A percentile compares a stretch with the other conserved stretches of the same genome.
phyloP scores from a whole-genome alignment of 2,329 filamentous ascomycete genomes.

The Davidsoniella neocaledoniae region DNA sequence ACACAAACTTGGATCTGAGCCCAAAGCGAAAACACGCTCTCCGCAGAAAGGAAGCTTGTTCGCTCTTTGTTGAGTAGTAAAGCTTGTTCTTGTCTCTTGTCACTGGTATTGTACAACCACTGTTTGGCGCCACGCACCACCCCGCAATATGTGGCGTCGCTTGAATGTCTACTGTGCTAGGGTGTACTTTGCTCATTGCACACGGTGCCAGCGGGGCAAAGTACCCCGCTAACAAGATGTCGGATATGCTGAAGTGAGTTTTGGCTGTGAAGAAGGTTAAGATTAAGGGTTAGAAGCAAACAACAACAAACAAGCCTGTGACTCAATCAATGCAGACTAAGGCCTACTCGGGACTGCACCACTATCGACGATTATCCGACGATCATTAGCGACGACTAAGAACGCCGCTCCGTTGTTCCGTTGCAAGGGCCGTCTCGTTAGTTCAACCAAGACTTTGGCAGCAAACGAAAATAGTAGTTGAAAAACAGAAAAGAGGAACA shows the following conservation, averaged over 20 bases:
- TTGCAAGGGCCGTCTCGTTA: background rate
- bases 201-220: background rate
- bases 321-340: constrained; percentile 4
- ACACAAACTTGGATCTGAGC: too few relatives aligned
- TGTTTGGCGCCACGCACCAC: constrained; percentile 5
- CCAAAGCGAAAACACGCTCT: too few relatives aligned
- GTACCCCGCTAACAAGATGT: constrained; percentile 3
- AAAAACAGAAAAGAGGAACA: too few relatives aligned
- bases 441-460: too few relatives aligned
- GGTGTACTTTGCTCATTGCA: background rate
- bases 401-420: too few relatives aligned
- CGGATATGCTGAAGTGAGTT: background rate
- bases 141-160: constrained; percentile 12
- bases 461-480: too few relatives aligned
- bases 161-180: background rate
- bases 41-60: too few relatives aligned
- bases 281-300: background rate
- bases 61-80: too few relatives aligned
- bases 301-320: constrained; percentile 5
- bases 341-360: background rate
- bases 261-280: background rate
- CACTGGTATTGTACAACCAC: too few relatives aligned
- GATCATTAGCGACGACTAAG: background rate
- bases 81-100: too few relatives aligned
- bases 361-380: background rate